A percentile compares a stretch with the other conserved stretches of the same genome.
Evolutionary conservation across 352 stramenopile species (phyloP).

Genomic region (Globisporangium carolinianum): DNA sequence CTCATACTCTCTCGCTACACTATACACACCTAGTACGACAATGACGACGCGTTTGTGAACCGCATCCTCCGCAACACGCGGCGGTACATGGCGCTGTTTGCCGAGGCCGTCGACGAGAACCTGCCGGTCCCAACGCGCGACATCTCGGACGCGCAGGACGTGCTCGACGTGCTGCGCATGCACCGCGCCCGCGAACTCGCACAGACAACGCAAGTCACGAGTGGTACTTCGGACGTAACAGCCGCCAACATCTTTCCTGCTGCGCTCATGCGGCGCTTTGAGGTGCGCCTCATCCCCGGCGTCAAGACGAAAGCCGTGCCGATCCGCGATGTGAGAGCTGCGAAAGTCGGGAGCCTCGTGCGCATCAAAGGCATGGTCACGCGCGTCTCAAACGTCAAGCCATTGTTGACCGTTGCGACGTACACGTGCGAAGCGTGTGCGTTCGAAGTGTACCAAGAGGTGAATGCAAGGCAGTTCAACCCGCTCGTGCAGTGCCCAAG

Average conservation of each 20-base stretch:
- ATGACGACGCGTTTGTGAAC: conserved; percentile 76
- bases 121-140: conserved; percentile 74
- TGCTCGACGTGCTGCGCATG: conserved; percentile 76
- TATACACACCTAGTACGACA: conserved; percentile 42
- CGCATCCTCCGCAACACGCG: conserved; percentile 84
- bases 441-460: conserved; percentile 97
- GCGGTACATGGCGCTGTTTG: conserved; percentile 86
- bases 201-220: conserved; percentile 37
- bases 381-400: conserved; percentile 97
- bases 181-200: conserved; percentile 71
- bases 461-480: conserved; percentile 92
- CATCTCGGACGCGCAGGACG: conserved; percentile 74
- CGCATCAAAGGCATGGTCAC: conserved; percentile 98
- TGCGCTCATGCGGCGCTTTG: conserved; percentile 88
- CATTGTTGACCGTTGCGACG: conserved; percentile 93
- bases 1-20: neutral
- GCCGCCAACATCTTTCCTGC: conserved; percentile 83
- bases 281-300: conserved; percentile 72
- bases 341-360: conserved; percentile 94
- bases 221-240: conserved; percentile 19
- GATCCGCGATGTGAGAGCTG: conserved; percentile 92
- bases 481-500: conserved; percentile 90
- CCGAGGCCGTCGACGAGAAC: conserved; percentile 84
- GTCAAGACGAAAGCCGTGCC: conserved; percentile 86
- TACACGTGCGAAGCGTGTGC: conserved; percentile 97